Conservation (phyloP, 2,329 filamentous ascomycete species). For the Penicillium polonicum region DNA sequence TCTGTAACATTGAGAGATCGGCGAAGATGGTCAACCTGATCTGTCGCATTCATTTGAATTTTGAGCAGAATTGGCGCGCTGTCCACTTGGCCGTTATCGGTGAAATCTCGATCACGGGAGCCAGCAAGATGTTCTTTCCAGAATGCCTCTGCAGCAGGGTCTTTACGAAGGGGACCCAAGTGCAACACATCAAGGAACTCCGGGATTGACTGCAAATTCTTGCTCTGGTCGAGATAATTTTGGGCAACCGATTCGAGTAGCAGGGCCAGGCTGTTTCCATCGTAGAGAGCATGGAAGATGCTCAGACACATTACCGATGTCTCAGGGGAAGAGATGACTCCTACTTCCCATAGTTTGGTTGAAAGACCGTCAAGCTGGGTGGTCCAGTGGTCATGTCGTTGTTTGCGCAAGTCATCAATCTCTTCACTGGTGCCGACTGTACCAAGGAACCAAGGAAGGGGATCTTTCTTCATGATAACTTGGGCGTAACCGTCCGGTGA, state of each 20-base stretch:
- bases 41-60: conserved; percentile 35
- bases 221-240: conserved; percentile 47
- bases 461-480: conserved; percentile 55
- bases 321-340: conserved; percentile 28
- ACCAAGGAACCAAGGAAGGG: conserved; percentile 49
- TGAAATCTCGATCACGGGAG: conserved; percentile 25
- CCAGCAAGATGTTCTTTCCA: conserved; percentile 62
- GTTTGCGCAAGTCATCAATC: conserved; percentile 36
- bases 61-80: conserved; percentile 16
- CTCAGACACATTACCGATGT: conserved; percentile 56
- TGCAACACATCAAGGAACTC: conserved; percentile 66
- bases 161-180: conserved; percentile 63
- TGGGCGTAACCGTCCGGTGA: conserved; percentile 77
- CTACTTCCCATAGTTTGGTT: conserved; percentile 35
- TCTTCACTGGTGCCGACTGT: conserved; percentile 28
- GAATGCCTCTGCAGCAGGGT: conserved; percentile 57
- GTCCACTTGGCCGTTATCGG: conserved; percentile 9
- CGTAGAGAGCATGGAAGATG: conserved; percentile 85
- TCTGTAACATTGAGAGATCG: conserved; percentile 67
- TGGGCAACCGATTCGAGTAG: conserved; percentile 61
- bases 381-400: conserved; percentile 54
- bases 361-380: conserved; percentile 48
- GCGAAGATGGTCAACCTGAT: conserved; percentile 53
- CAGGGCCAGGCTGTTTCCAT: conserved; percentile 73
- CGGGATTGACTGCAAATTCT: conserved; percentile 34